Conservation (phyloP, 768 basidiomycete species). For the Suillus weaverae region DNA sequence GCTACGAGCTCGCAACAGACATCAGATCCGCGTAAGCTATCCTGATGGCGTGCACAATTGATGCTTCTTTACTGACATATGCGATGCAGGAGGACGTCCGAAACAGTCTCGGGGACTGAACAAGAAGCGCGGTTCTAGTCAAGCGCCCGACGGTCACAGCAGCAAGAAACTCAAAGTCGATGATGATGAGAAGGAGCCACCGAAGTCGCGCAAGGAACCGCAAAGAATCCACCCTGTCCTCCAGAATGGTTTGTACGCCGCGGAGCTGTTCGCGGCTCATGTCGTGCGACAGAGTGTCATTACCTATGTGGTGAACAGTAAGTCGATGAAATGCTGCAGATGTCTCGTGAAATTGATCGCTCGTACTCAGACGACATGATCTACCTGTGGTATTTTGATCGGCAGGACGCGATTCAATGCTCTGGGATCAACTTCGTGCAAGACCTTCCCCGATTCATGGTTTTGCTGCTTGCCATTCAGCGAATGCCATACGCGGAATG, state of each 20-base stretch:
- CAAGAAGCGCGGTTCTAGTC: background rate
- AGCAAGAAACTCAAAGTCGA: background rate
- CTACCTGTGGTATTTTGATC: slow-evolving; percentile 8
- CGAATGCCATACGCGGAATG: slow-evolving; percentile 12
- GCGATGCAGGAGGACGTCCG: background rate
- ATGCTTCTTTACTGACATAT: background rate
- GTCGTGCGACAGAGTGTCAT: background rate
- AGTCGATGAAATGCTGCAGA: background rate
- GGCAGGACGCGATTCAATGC: slow-evolving; percentile 8
- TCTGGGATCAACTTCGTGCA: slow-evolving; percentile 15
- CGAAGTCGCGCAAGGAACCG: background rate
- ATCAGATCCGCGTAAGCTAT: background rate
- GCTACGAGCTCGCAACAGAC: background rate
- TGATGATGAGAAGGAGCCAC: background rate
- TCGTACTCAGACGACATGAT: slow-evolving; percentile 2
- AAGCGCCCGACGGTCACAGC: too few species aligned
- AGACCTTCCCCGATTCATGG: slow-evolving; percentile 16
- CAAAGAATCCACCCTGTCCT: background rate
- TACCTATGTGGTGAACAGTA: background rate
- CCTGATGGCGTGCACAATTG: background rate
- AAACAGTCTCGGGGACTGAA: background rate
- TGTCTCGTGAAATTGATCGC: background rate
- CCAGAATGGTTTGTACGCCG: slow-evolving; percentile 3
- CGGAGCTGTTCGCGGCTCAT: slow-evolving; percentile 6
- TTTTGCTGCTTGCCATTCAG: slow-evolving; percentile 14